Conservation (phyloP, 2,329 filamentous ascomycete genomes). For the Talaromyces funiculosus region DNA sequence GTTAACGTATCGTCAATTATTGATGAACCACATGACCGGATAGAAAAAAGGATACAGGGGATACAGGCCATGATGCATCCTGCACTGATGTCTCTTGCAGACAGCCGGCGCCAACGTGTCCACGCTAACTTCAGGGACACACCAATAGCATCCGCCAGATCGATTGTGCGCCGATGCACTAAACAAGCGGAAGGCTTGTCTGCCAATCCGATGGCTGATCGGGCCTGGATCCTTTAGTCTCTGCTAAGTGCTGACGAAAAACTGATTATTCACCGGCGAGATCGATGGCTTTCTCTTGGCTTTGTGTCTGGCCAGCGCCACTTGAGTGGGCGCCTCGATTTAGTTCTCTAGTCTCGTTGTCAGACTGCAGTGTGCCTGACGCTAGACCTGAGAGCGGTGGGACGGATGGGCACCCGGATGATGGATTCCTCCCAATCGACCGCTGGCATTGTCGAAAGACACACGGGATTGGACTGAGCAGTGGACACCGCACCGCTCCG, state of each 20-base stretch:
- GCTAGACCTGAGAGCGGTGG: background rate
- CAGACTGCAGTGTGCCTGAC: constrained; percentile 4
- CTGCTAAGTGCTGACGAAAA: background rate
- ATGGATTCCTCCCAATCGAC: background rate
- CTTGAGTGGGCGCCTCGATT: constrained; percentile 2
- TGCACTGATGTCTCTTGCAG: background rate
- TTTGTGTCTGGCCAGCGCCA: constrained; percentile 10
- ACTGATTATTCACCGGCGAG: background rate
- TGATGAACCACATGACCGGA: background rate
- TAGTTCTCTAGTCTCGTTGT: background rate
- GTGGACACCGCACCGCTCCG: background rate
- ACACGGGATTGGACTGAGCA: background rate
- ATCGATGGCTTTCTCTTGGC: constrained; percentile 2
- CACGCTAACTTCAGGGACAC: constrained; percentile 2
- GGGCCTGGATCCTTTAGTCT: constrained; percentile 1
- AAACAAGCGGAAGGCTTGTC: constrained; percentile 2
- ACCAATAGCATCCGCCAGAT: constrained; percentile 1
- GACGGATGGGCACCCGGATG: constrained; percentile 3
- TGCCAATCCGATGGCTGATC: constrained; percentile 9
- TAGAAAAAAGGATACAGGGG: background rate
- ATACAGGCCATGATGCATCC: background rate
- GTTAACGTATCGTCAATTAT: background rate
- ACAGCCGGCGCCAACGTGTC: constrained; percentile 6
- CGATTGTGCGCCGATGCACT: background rate
- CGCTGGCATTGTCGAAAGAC: background rate